A percentile compares a stretch with the other conserved stretches of the same genome.
Evolutionary conservation across 73 alveolate genomes (phyloP).

Genomic region (Effrenium voratum): DNA sequence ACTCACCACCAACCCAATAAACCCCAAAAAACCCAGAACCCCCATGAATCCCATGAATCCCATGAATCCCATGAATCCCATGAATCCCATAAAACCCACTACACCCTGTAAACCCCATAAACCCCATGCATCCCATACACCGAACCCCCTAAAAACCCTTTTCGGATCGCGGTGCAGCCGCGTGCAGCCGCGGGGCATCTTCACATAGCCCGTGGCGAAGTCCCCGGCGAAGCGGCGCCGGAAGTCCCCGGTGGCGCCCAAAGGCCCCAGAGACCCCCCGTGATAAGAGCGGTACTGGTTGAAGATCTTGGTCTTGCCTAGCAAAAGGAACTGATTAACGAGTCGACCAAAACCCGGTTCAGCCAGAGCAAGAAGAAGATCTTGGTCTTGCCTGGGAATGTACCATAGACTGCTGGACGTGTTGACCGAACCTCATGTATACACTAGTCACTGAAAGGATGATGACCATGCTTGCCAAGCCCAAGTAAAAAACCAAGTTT

Average conservation of each 20-base stretch:
- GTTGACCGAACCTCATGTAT: too few relatives aligned
- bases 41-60: not conserved
- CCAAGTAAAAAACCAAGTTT: too few relatives aligned
- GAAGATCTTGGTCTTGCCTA: slow-evolving; percentile 90
- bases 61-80: too few relatives aligned
- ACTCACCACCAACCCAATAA: not conserved
- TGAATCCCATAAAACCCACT: not conserved
- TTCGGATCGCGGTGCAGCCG: too few relatives aligned
- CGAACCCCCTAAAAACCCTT: not conserved
- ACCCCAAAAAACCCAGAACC: not conserved
- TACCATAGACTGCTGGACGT: too few relatives aligned
- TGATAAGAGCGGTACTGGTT: slow-evolving; percentile 96
- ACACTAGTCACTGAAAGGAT: too few relatives aligned
- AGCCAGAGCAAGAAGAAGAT: too few relatives aligned
- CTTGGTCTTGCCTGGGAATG: too few relatives aligned
- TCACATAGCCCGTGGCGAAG: slow-evolving; percentile 96
- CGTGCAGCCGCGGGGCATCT: slow-evolving; percentile 92
- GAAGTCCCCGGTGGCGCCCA: slow-evolving; percentile 96
- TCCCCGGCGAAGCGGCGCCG: slow-evolving; percentile 95
- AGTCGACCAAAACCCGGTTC: too few relatives aligned
- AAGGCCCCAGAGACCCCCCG: slow-evolving; percentile 95
- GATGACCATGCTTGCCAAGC: too few relatives aligned
- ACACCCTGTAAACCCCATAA: too few relatives aligned
- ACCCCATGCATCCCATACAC: not conserved
- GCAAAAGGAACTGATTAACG: not conserved